phyloP scores from a whole-genome alignment of 805 yeast species.

The Teunomyces stri region DNA sequence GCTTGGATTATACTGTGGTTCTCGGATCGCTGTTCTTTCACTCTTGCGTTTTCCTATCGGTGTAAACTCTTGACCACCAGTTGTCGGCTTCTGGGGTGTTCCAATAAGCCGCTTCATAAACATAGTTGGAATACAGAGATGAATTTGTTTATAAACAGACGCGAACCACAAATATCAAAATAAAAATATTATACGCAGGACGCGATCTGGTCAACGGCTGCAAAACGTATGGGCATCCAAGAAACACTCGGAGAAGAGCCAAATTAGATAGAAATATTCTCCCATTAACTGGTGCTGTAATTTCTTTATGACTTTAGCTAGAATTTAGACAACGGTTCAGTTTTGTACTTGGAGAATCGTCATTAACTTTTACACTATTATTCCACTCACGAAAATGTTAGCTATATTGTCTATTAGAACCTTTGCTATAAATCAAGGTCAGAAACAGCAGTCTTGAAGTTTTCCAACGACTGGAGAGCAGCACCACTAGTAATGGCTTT shows the following conservation, averaged over 20 bases:
- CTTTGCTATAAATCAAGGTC: neutral
- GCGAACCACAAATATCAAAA: constrained; percentile 3
- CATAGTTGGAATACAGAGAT: neutral
- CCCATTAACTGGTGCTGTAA: too few relatives aligned
- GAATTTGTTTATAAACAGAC: constrained; percentile 3
- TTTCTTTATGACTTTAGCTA: too few relatives aligned
- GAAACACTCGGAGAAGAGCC: neutral
- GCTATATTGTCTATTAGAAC: neutral
- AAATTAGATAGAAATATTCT: too few relatives aligned
- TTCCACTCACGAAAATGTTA: neutral
- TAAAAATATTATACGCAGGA: neutral
- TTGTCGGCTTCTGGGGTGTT: constrained; percentile 12
- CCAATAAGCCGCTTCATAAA: constrained; percentile 15
- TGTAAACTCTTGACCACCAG: constrained; percentile 19
- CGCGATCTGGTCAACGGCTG: neutral
- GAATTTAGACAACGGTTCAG: too few relatives aligned
- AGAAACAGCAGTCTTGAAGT: constrained; percentile 38
- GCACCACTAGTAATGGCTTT: constrained; percentile 63
- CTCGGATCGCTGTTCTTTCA: constrained; percentile 2
- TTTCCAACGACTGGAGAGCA: constrained; percentile 59
- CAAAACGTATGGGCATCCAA: neutral
- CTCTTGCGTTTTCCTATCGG: constrained; percentile 20
- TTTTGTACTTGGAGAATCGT: too few relatives aligned
- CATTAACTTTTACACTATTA: neutral
- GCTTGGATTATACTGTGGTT: constrained; percentile 2